Evolutionary conservation across 2,329 filamentous ascomycete species (phyloP).

Genomic region (Apiospora koreana): DNA sequence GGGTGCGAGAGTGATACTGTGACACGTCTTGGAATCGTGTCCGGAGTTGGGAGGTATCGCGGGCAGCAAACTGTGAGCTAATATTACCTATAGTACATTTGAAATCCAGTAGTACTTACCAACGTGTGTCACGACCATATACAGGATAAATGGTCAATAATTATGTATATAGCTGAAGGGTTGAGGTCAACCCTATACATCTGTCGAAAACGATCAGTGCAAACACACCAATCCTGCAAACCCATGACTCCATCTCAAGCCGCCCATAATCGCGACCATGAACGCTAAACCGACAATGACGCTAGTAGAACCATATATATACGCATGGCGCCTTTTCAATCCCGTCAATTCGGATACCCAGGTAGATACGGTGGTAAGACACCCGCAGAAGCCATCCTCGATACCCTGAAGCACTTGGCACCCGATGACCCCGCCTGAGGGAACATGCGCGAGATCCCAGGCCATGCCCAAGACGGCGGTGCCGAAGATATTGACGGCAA

Average conservation of each 20-base stretch:
- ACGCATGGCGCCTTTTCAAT: conserved; percentile 54
- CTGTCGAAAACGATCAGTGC: conserved; percentile 19
- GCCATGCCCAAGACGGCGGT: conserved; percentile 74
- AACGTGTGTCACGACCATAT: background rate
- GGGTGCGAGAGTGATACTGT: background rate
- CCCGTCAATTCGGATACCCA: conserved; percentile 63
- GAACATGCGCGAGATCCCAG: conserved; percentile 75
- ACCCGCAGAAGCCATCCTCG: conserved; percentile 69
- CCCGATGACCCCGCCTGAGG: conserved; percentile 53
- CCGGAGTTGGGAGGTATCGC: background rate
- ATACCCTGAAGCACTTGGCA: conserved; percentile 70
- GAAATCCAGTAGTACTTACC: background rate
- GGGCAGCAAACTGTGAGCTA: background rate
- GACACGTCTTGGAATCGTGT: background rate
- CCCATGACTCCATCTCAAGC: conserved; percentile 68
- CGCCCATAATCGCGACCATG: conserved; percentile 73
- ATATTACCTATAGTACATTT: background rate
- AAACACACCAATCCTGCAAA: conserved; percentile 47
- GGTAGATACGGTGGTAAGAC: conserved; percentile 66
- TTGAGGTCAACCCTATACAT: rapidly evolving
- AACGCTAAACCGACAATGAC: conserved; percentile 58
- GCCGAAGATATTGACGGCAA: conserved; percentile 77
- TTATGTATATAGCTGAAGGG: background rate
- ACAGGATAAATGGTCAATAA: background rate
- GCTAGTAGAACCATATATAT: conserved; percentile 67